phyloP scores from a whole-genome alignment of 495 filamentous ascomycete genomes.

The Mycothermus thermophilus region DNA sequence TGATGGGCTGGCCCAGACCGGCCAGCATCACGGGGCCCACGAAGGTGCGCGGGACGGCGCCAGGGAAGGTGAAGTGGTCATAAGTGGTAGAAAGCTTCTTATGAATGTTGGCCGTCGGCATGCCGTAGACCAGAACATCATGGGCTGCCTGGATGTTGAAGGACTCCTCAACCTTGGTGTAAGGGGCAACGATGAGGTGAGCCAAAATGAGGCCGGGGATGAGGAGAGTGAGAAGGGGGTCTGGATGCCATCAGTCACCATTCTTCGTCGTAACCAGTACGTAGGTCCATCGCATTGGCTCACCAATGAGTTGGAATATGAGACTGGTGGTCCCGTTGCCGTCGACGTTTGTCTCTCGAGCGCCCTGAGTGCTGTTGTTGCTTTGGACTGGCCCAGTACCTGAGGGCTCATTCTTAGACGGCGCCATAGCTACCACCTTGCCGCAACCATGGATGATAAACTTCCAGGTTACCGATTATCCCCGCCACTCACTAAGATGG shows the following conservation, averaged over 20 bases:
- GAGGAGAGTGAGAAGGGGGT: conserved; percentile 37
- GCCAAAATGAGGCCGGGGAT: conserved; percentile 55
- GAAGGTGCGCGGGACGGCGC: conserved; percentile 82
- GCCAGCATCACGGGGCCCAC: conserved; percentile 64
- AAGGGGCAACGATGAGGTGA: conserved; percentile 69
- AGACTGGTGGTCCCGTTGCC: too few relatives aligned
- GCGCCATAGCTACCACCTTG: too few relatives aligned
- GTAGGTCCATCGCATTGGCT: too few relatives aligned
- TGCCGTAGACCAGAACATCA: conserved; percentile 71
- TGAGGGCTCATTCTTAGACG: too few relatives aligned
- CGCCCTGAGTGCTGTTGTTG: too few relatives aligned
- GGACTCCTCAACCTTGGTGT: conserved; percentile 97
- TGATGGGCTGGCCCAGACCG: conserved; percentile 49
- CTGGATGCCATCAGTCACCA: conserved; percentile 16
- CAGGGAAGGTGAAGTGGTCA: conserved; percentile 87
- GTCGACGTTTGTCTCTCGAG: too few relatives aligned
- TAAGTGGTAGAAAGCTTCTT: conserved; percentile 43
- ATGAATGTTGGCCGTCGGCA: conserved; percentile 44
- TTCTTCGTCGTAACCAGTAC: too few relatives aligned
- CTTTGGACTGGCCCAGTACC: too few relatives aligned
- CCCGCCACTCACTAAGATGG: too few relatives aligned
- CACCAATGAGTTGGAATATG: too few relatives aligned
- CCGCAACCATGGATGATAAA: too few relatives aligned
- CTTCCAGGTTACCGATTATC: too few relatives aligned
- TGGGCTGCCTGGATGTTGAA: conserved; percentile 95